Evolutionary conservation across 1,284 basidiomycete species (phyloP).

Genomic region (Lentinus polychrous): DNA sequence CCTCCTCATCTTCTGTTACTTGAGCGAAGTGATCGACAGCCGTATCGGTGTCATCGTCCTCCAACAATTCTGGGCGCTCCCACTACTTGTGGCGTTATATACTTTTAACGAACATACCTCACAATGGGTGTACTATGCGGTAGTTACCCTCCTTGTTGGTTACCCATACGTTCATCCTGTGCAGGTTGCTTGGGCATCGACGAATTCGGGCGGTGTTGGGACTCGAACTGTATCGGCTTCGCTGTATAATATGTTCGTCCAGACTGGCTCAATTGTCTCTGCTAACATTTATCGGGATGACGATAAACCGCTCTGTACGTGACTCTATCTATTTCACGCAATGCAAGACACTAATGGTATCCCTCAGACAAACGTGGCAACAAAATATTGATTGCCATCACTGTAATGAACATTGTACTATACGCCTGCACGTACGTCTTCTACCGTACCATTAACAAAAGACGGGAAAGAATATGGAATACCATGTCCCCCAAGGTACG

Average conservation of each 20-base stretch:
- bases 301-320: conserved; percentile 41
- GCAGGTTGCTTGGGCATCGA: conserved; percentile 56
- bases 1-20: conserved; percentile 41
- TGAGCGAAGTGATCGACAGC: conserved; percentile 50
- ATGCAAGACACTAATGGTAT: not conserved
- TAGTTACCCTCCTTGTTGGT: conserved; percentile 49
- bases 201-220: conserved; percentile 52
- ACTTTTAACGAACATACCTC: conserved; percentile 45
- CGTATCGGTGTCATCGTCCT: conserved; percentile 46
- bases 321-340: not conserved
- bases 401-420: conserved; percentile 34
- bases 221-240: conserved; percentile 51
- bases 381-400: conserved; percentile 28
- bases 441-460: conserved; percentile 45
- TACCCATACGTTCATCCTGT: conserved; percentile 39
- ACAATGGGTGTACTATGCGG: conserved; percentile 54
- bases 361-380: conserved; percentile 35
- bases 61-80: conserved; percentile 55
- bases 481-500: conserved; percentile 42
- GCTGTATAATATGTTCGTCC: conserved; percentile 61
- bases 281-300: conserved; percentile 27
- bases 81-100: conserved; percentile 50
- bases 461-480: conserved; percentile 46
- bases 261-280: conserved; percentile 44
- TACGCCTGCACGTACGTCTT: conserved; percentile 48